These are phyloP conservation scores for Poteriospumella lacustris DNA, from an alignment of 108 stramenopile genomes.

Conservation along the genomic window DNA sequence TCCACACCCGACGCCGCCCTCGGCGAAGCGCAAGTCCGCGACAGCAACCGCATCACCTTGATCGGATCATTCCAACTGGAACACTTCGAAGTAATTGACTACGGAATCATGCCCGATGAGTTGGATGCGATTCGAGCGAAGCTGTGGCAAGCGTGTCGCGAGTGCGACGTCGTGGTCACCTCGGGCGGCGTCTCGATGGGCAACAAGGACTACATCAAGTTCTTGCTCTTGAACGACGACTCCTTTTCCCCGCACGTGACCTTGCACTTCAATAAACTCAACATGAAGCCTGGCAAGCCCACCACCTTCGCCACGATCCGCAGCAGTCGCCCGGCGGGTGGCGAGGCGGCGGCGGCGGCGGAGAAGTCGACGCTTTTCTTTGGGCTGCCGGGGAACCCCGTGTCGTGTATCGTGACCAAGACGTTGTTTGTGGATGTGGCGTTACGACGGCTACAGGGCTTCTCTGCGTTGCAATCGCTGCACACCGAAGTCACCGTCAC, in stretches of 20 bases:
- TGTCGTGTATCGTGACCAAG: slow-evolving; percentile 75
- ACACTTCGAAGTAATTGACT: slow-evolving; percentile 62
- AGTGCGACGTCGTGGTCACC: slow-evolving; percentile 80
- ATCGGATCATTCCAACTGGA: slow-evolving; percentile 53
- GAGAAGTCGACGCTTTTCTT: slow-evolving; percentile 35
- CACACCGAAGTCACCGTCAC: slow-evolving; percentile 31
- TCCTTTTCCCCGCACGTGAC: too few species aligned
- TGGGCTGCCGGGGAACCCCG: slow-evolving; percentile 93
- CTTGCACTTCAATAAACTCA: slow-evolving; percentile 77
- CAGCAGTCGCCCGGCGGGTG: neutral
- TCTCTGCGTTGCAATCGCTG: slow-evolving; percentile 29
- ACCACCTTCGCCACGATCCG: slow-evolving; percentile 79
- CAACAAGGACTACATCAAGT: slow-evolving; percentile 66
- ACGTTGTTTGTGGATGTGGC: slow-evolving; percentile 79
- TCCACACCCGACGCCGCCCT: too few species aligned
- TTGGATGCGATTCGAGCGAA: slow-evolving; percentile 29
- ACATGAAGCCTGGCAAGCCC: slow-evolving; percentile 96
- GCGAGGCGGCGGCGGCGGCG: neutral
- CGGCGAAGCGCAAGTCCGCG: slow-evolving; percentile 67
- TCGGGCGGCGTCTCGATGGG: slow-evolving; percentile 73
- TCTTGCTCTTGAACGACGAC: slow-evolving; percentile 67
- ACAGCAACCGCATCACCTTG: slow-evolving; percentile 80
- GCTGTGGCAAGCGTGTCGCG: neutral
- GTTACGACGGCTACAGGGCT: slow-evolving; percentile 54
- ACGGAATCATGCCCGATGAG: slow-evolving; percentile 67